Evolutionary conservation across 2,329 filamentous ascomycete species (phyloP), one percentile per base, ranked within the genome.

Genomic region (Clonostachys rosea): DNA sequence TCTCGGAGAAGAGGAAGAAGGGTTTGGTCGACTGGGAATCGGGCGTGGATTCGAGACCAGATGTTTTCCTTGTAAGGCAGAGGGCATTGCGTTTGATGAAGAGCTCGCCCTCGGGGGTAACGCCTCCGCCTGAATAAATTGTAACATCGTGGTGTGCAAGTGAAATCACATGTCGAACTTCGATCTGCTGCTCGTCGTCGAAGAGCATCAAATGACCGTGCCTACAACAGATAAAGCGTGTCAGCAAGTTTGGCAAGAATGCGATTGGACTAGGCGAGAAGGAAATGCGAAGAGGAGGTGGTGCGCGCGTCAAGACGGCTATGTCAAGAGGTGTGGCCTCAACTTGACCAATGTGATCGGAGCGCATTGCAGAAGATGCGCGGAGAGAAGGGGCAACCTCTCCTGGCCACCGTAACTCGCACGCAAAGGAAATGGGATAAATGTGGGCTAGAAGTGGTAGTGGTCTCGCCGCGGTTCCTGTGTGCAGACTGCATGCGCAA

Each of bases 191-290:
- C 46, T 90, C 84, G 60, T 97, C 91, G 63, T 99, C 94, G 66
- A 96, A 99, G 10, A 99, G 82, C 89, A 99, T 96, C 44, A 99
- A 72, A 63, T 97, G 91, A 36, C 92, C 91, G 66, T 96, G 91
- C 61, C 91, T 91, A 50, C 3, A 30, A 30, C 9, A 10, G 4
- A 30, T 10, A 40, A n/a, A 7, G n/a, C n/a, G 40, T 18, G 46
- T 50, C 37, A 44, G 41, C 42, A 34, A 13, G 10, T 30, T 10
- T 3, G 24, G 24, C 24, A 6, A 30, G 24, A 30, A 30, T 30
- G 24, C 24, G 24, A 30, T 10, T 3, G 24, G 24, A 10, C 3
- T 30, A 30, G 24, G 9, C 8, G 24, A 30, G 6, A 30, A 30
- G 8, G 9, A 6, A 30, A 6, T 10, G 24, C 9, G 24, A 30